phyloP scores from a whole-genome alignment of 1,284 basidiomycete genomes.

The Melampsora larici-populina region DNA sequence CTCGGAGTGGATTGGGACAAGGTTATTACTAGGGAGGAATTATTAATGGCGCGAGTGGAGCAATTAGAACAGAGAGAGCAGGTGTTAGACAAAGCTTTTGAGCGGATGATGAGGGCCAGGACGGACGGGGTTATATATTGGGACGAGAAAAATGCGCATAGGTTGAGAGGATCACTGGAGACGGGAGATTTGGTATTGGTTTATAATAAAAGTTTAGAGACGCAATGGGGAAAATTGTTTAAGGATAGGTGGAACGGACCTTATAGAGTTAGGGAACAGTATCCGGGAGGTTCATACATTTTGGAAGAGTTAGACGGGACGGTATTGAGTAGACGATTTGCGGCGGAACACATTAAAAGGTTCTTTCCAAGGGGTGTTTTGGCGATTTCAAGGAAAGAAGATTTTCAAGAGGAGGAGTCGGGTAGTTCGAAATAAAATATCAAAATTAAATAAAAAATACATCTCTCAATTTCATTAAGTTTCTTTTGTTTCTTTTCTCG shows the following conservation, averaged over 20 bases:
- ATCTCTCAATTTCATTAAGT: no score
- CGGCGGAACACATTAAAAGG: no score
- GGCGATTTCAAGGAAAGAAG: no score
- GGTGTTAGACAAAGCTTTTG: background rate
- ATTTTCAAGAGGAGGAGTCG: no score
- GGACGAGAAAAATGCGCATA: conserved; percentile 3
- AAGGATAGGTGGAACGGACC: conserved; percentile 28
- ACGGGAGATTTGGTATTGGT: conserved; percentile 16
- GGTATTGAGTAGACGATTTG: no score
- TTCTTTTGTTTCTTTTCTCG: no score
- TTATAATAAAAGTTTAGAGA: conserved; percentile 23
- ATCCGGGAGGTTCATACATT: background rate
- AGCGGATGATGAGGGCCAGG: no score
- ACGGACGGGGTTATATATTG: conserved; percentile 27
- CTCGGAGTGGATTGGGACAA: background rate
- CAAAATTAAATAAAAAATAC: no score
- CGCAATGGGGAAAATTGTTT: conserved; percentile 29
- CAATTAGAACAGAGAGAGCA: background rate
- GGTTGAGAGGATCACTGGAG: conserved; percentile 3
- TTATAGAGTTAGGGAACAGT: conserved; percentile 12
- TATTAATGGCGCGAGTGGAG: background rate
- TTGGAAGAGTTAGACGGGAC: no score
- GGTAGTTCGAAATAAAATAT: no score
- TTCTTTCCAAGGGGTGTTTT: no score
- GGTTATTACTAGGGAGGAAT: background rate